phyloP scores from a whole-genome alignment of 148 eudicot genomes.

The Spergularia bocconei region DNA sequence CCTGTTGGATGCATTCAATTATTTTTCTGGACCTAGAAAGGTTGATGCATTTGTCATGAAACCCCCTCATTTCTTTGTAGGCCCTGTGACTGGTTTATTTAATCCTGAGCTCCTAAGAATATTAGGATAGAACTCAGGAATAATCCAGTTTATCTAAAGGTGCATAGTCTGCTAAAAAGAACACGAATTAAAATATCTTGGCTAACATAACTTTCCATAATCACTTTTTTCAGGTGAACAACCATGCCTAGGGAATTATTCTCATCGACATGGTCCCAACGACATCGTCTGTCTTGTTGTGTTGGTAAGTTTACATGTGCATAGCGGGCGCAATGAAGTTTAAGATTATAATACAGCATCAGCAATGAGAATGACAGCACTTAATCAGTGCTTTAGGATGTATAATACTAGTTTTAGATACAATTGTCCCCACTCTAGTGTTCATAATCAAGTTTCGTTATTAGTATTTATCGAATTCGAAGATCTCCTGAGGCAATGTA shows the following conservation, averaged over 20 bases:
- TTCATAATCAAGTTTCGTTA: slow-evolving; percentile 15
- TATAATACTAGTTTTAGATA: slow-evolving; percentile 20
- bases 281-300: slow-evolving; percentile 13
- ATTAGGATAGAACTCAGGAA: slow-evolving; percentile 12
- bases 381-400: slow-evolving; percentile 19
- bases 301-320: slow-evolving; percentile 32
- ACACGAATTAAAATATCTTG: slow-evolving; percentile 9
- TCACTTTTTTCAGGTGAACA: slow-evolving; percentile 35
- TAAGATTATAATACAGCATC: slow-evolving; percentile 1
- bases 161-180: not conserved
- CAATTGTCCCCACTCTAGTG: slow-evolving; percentile 14
- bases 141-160: slow-evolving; percentile 7
- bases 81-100: not conserved
- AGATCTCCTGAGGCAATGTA: slow-evolving; percentile 19
- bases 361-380: slow-evolving; percentile 31
- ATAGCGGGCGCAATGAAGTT: slow-evolving; percentile 18
- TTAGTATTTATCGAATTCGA: slow-evolving; percentile 13
- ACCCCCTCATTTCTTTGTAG: not conserved
- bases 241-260: slow-evolving; percentile 22
- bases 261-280: slow-evolving; percentile 18
- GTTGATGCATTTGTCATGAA: slow-evolving; percentile 8
- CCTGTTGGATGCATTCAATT: not conserved
- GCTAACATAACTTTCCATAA: slow-evolving; percentile 11
- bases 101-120: not conserved
- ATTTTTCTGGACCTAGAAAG: slow-evolving; percentile 17